Conservation (phyloP, 768 basidiomycete species). For the Suillus clintonianus region DNA sequence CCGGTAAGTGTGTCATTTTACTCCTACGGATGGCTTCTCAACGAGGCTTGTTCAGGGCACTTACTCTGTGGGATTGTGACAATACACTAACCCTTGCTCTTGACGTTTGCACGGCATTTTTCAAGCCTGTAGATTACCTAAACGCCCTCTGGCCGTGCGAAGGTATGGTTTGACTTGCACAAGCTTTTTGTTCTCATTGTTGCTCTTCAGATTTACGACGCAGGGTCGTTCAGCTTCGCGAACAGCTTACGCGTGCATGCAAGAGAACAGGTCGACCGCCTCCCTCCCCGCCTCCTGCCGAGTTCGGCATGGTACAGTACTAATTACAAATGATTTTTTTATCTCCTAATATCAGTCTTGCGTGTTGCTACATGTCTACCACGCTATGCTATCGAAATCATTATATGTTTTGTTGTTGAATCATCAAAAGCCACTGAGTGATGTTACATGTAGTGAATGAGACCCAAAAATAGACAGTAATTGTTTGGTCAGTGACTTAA, state of each 20-base stretch:
- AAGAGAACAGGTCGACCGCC: slow-evolving; percentile 45
- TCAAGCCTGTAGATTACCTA: slow-evolving; percentile 63
- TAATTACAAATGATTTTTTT: background rate
- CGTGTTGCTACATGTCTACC: background rate
- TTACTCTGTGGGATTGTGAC: slow-evolving; percentile 65
- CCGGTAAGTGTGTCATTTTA: slow-evolving; percentile 37
- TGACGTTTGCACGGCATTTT: slow-evolving; percentile 60
- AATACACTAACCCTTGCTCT: slow-evolving; percentile 58
- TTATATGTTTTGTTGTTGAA: background rate
- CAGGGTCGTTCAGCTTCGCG: slow-evolving; percentile 48
- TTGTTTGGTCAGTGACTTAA: slow-evolving; percentile 3
- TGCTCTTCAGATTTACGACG: slow-evolving; percentile 48
- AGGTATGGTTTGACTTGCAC: slow-evolving; percentile 39
- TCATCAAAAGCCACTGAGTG: background rate
- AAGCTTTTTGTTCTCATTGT: slow-evolving; percentile 9
- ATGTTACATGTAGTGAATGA: background rate
- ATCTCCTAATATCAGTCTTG: background rate
- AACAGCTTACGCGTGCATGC: slow-evolving; percentile 49
- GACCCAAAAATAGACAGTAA: slow-evolving; percentile 1
- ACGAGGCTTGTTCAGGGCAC: slow-evolving; percentile 37
- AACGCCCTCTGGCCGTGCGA: slow-evolving; percentile 65
- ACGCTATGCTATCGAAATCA: slow-evolving; percentile 1
- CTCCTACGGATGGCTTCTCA: slow-evolving; percentile 6
- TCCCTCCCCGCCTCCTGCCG: slow-evolving; percentile 35
- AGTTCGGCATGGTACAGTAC: slow-evolving; percentile 5